Base-by-base conservation (phyloP, 305 asterid genomes). In the Caryopteris hybrid region DNA sequence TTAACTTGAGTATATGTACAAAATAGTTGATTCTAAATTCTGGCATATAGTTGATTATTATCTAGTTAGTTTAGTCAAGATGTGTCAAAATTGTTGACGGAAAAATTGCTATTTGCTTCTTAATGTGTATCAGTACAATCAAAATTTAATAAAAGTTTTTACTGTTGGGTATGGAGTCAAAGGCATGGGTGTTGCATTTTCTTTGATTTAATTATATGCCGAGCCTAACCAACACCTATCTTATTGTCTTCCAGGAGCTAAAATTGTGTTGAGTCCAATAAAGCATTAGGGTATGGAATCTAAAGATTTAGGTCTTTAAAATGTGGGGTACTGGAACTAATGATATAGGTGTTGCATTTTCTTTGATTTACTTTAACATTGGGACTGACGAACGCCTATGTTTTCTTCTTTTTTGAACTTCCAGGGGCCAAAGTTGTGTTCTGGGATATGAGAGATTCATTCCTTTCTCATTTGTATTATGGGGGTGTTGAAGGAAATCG, bases 381-480 rank as follows among this genome's bases (percentile, higher is more conserved):
- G 72, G 51, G 20, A 42, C 69, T 54, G 54, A 62, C 57, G 42
- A 71, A 48, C 39, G 17, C 61, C 66, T 39, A 46, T 78, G 38
- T 70, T 55, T 46, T 55, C 45, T 34, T 61, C 61, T 66, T 42
- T 41, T 66, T 27, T 58, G 50, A 27, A 65, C 52, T 74, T 77
- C 48, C 82, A 94, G 99, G 99, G 18, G 76, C 91, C 66, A 87
- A 86, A 76, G 83, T 94, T 81, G 90, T 94, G 70, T 94, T 91
- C 81, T 94, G 92, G 96, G 99, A 94, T 77, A 72, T 94, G 83
- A 88, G 96, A 68, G 95, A 91, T 71, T 75, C 96, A 57, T 91
- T 88, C 68, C 73, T 94, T 14, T 74, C 78, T 64, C 69, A 77
- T 78, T 78, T 91, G 66, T 94, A 91, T 84, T 87, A 77, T 18